Evolutionary conservation across 768 basidiomycete species (phyloP).

Genomic region (Hygrocybe punicea): DNA sequence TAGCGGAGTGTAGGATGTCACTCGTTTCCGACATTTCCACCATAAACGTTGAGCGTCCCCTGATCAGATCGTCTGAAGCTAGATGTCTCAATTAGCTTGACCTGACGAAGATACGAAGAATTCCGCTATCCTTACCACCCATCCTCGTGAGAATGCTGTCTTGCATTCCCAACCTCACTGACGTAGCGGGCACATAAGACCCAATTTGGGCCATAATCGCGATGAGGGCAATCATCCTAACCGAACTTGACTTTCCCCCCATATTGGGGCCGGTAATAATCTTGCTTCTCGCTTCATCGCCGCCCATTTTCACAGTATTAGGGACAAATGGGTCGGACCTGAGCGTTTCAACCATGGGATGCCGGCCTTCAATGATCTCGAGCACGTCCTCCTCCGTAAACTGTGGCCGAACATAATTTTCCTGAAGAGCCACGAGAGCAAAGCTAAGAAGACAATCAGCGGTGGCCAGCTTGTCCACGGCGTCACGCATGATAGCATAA

Average conservation of each 20-base stretch:
- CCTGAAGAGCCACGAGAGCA: constrained; percentile 70
- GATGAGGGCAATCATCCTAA: constrained; percentile 75
- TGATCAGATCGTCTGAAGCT: constrained; percentile 85
- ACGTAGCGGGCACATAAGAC: constrained; percentile 80
- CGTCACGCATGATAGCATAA: constrained; percentile 70
- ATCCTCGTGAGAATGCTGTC: constrained; percentile 87
- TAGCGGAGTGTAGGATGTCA: constrained; percentile 78
- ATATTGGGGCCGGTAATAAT: constrained; percentile 85
- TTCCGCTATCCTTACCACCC: constrained; percentile 60
- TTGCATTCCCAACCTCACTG: constrained; percentile 71
- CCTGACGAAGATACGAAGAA: neutral
- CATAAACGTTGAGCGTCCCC: constrained; percentile 94
- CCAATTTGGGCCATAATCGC: constrained; percentile 90
- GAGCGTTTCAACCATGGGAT: constrained; percentile 88
- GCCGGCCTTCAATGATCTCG: constrained; percentile 79
- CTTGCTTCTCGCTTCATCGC: constrained; percentile 49
- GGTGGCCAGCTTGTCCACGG: constrained; percentile 73
- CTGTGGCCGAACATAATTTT: constrained; percentile 73
- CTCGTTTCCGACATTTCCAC: constrained; percentile 93
- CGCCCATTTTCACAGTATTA: constrained; percentile 70
- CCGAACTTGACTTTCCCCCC: constrained; percentile 85
- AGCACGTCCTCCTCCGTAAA: constrained; percentile 66
- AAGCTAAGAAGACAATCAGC: constrained; percentile 88
- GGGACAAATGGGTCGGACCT: constrained; percentile 81
- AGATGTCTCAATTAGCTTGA: neutral